A percentile compares a stretch with the other conserved stretches of the same genome.
Evolutionary conservation across 2,329 filamentous ascomycete genomes (phyloP).

Genomic region (Aspergillus nomiae): DNA sequence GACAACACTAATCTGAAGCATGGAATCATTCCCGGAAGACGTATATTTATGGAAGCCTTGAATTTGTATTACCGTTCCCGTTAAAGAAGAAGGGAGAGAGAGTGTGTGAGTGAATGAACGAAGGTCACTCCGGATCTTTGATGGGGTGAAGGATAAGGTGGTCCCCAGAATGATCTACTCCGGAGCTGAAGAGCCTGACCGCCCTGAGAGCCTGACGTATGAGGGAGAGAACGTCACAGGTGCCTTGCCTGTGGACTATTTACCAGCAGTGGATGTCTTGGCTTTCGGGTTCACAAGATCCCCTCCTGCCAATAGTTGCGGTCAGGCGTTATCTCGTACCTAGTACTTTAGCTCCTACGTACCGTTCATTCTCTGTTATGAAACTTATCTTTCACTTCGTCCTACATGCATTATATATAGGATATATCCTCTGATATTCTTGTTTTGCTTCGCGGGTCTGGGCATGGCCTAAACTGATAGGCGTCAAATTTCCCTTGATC

Average conservation of each 20-base stretch:
- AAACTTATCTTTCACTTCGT: not conserved
- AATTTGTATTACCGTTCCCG: not conserved
- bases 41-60: not conserved
- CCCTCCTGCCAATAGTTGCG: not conserved
- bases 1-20: not conserved
- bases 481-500: not conserved
- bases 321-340: not conserved
- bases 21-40: not conserved
- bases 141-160: not conserved
- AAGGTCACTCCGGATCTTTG: not conserved
- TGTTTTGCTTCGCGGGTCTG: not conserved
- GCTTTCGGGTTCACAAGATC: not conserved
- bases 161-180: slow-evolving; percentile 1
- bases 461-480: not conserved
- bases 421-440: too few relatives aligned
- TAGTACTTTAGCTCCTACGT: not conserved
- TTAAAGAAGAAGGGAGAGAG: not conserved
- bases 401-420: not conserved
- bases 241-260: not conserved
- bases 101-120: not conserved
- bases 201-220: slow-evolving; percentile 7
- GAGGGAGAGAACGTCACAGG: not conserved
- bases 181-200: not conserved
- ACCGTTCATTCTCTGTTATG: not conserved
- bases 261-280: not conserved